phyloP scores from a whole-genome alignment of 169 alveolate genomes.

The Eimeria praecox region DNA sequence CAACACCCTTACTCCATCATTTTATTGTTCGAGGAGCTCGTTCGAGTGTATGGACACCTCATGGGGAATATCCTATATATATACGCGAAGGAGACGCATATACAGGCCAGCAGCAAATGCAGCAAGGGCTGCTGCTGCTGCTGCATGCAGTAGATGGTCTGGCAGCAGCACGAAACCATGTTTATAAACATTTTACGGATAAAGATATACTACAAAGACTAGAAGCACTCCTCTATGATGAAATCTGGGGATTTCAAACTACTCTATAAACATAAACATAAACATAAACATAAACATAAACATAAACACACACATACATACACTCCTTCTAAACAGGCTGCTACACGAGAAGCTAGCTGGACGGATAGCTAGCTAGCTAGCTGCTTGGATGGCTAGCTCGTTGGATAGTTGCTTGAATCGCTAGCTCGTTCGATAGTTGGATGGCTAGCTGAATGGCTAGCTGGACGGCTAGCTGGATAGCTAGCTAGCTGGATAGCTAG shows the following conservation, averaged over 20 bases:
- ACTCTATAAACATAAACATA: no score
- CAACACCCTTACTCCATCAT: background rate
- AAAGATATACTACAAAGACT: slow-evolving; percentile 18
- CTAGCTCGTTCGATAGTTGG: background rate
- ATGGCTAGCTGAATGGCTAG: background rate
- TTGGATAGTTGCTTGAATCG: no score
- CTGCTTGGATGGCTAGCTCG: background rate
- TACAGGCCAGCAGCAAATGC: slow-evolving; percentile 59
- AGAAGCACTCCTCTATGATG: slow-evolving; percentile 55
- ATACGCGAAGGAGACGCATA: slow-evolving; percentile 23
- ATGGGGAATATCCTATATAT: slow-evolving; percentile 38
- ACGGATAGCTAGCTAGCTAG: slow-evolving; percentile 26
- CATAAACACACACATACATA: no score
- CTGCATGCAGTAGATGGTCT: slow-evolving; percentile 44
- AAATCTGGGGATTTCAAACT: slow-evolving; percentile 52
- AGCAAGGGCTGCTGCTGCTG: slow-evolving; percentile 44
- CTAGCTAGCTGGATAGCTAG: background rate
- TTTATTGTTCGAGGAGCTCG: slow-evolving; percentile 31
- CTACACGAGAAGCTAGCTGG: slow-evolving; percentile 3
- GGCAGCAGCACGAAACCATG: slow-evolving; percentile 21
- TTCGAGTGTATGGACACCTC: slow-evolving; percentile 62
- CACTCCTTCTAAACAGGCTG: no score
- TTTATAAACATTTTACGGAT: background rate
- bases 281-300: no score
- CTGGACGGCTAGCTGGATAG: background rate